A percentile compares a stretch with the other conserved stretches of the same genome.
These are phyloP conservation scores for Pelargonium cotyledonis DNA, from an alignment of 441 rosid genomes.

Conservation along the genomic window DNA sequence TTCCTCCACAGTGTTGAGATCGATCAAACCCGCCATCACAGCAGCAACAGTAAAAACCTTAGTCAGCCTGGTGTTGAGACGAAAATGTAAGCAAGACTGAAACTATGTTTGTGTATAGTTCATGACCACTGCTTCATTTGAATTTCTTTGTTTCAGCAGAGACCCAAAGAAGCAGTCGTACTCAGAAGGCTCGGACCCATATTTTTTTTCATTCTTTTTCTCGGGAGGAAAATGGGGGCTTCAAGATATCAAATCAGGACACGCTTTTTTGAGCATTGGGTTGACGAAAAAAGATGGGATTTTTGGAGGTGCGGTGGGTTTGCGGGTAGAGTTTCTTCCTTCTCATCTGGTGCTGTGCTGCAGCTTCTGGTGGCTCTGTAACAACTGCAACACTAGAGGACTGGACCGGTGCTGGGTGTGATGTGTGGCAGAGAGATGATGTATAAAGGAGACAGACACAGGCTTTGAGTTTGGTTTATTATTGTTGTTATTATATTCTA, in stretches of 20 bases:
- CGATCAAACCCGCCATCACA: conserved; percentile 1
- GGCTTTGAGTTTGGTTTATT: neutral
- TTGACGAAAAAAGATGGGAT: neutral
- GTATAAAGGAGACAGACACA: conserved; percentile 6
- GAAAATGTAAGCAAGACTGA: neutral
- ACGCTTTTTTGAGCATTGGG: neutral
- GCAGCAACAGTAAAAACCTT: neutral
- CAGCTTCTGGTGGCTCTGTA: too few species aligned
- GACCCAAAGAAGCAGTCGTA: neutral
- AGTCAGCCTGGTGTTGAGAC: too few species aligned
- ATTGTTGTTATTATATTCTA: neutral
- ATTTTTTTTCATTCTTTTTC: too few species aligned
- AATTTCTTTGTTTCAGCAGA: neutral
- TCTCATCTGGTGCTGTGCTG: neutral
- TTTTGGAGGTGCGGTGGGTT: neutral
- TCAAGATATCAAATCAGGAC: neutral
- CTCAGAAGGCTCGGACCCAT: neutral
- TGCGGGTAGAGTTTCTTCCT: neutral
- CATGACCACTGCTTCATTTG: neutral
- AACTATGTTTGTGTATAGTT: too few species aligned
- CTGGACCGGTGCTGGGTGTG: neutral
- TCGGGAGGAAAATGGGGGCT: conserved; percentile 1
- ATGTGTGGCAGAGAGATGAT: conserved; percentile 6
- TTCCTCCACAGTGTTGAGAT: neutral
- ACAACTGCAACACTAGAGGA: too few species aligned